These are phyloP conservation scores for Mycena polygramma DNA, from an alignment of 768 basidiomycete genomes.

Conservation along the genomic window DNA sequence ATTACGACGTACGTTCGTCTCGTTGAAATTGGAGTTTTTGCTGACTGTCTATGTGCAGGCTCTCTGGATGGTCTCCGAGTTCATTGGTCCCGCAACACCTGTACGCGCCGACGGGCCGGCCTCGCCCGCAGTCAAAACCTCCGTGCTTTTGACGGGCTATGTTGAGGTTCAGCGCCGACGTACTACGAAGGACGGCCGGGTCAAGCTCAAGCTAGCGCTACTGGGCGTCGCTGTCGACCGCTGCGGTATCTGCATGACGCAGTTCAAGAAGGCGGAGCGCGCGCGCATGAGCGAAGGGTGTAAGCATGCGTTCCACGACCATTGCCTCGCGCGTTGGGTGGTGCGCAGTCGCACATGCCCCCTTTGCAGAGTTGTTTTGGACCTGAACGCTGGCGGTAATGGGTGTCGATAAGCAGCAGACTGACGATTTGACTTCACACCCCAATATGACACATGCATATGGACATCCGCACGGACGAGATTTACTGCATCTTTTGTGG, in stretches of 20 bases:
- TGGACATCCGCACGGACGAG: constrained; percentile 4
- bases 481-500: neutral
- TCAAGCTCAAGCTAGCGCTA: constrained; percentile 77
- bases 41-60: constrained; percentile 48
- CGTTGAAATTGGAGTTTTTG: constrained; percentile 38
- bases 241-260: constrained; percentile 80
- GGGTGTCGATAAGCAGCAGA: neutral
- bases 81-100: constrained; percentile 67
- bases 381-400: constrained; percentile 9
- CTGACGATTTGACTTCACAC: neutral
- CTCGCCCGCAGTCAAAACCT: constrained; percentile 33
- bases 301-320: constrained; percentile 61
- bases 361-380: constrained; percentile 35
- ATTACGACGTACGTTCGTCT: constrained; percentile 69
- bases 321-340: constrained; percentile 39
- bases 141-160: constrained; percentile 43
- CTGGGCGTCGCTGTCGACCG: constrained; percentile 74
- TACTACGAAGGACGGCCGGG: constrained; percentile 71
- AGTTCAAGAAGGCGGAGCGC: constrained; percentile 71
- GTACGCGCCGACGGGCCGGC: constrained; percentile 22
- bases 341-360: constrained; percentile 39
- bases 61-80: constrained; percentile 69
- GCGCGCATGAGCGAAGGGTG: constrained; percentile 71
- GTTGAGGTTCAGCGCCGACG: constrained; percentile 73
- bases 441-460: constrained; percentile 19